Conservation (phyloP, 176 grass and related monocot genomes). For the Rhynchospora breviuscula region DNA sequence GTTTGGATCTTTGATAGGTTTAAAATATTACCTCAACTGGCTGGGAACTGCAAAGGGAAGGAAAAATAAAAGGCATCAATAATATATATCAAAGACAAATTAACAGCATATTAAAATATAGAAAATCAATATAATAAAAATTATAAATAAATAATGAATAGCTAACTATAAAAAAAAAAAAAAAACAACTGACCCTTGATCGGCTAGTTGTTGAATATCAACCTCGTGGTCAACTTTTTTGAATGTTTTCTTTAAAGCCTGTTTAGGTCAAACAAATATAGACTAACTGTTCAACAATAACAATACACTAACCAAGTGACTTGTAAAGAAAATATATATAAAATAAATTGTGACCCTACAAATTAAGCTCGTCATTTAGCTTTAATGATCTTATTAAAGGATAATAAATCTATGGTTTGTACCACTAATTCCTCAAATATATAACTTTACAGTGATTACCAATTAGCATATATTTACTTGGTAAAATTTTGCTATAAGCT, state of each 20-base stretch:
- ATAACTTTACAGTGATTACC: background rate
- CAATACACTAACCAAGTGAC: background rate
- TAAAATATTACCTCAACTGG: slow-evolving; percentile 32
- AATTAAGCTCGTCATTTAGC: background rate
- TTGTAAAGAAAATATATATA: background rate
- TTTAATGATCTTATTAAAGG: background rate
- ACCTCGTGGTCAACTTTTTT: slow-evolving; percentile 44
- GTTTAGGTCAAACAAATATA: background rate
- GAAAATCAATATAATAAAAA: background rate
- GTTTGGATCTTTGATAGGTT: background rate
- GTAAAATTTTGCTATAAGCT: background rate
- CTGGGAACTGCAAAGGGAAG: slow-evolving; percentile 28
- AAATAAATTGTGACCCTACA: background rate
- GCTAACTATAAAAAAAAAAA: background rate
- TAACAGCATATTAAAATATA: background rate
- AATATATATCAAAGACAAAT: background rate
- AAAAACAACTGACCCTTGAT: slow-evolving; percentile 10
- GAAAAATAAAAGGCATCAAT: slow-evolving; percentile 4
- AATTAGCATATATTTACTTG: background rate
- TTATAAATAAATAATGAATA: background rate
- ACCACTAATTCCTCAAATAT: background rate
- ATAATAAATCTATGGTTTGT: background rate
- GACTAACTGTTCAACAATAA: background rate
- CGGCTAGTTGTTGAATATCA: slow-evolving; percentile 32
- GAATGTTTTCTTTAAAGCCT: slow-evolving; percentile 41